A percentile compares a stretch with the other conserved stretches of the same genome.
phyloP scores from a whole-genome alignment of 768 basidiomycete genomes.

The Pisolithus microcarpus region DNA sequence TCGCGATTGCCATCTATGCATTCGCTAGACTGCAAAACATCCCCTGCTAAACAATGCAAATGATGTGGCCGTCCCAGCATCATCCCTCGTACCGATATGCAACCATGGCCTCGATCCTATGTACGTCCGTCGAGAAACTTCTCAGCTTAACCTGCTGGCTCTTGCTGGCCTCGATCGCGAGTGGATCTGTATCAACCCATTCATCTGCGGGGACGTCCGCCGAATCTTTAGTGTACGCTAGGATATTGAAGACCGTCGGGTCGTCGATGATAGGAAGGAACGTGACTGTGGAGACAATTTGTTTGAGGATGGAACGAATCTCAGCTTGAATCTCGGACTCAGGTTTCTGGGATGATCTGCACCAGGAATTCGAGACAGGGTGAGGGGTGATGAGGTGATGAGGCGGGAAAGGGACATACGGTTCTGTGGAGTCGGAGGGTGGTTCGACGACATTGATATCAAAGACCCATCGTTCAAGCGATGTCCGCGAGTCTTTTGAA shows the following conservation, averaged over 20 bases:
- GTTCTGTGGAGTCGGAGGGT: slow-evolving; percentile 40
- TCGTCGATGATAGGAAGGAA: slow-evolving; percentile 95
- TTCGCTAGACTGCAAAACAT: neutral
- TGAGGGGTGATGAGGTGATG: neutral
- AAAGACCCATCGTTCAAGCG: slow-evolving; percentile 97
- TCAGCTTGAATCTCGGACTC: slow-evolving; percentile 93
- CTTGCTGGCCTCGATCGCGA: slow-evolving; percentile 89
- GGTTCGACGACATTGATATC: slow-evolving; percentile 82
- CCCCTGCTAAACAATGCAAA: neutral
- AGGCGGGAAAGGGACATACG: slow-evolving; percentile 33
- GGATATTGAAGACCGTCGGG: slow-evolving; percentile 93
- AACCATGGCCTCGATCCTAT: slow-evolving; percentile 96
- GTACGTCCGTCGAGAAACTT: slow-evolving; percentile 96
- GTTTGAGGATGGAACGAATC: slow-evolving; percentile 96
- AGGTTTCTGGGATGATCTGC: slow-evolving; percentile 55
- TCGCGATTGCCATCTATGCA: too few species aligned
- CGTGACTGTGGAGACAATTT: slow-evolving; percentile 95
- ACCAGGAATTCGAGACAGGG: neutral
- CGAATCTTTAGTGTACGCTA: slow-evolving; percentile 90
- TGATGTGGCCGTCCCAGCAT: slow-evolving; percentile 1
- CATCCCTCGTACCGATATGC: slow-evolving; percentile 90
- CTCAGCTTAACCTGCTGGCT: slow-evolving; percentile 91
- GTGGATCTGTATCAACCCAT: slow-evolving; percentile 93
- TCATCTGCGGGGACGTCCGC: slow-evolving; percentile 88
- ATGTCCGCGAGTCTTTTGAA: slow-evolving; percentile 84